Evolutionary conservation across 2,329 filamentous ascomycete genomes (phyloP), one percentile per base, ranked within the genome.

Genomic region (Penicillium sp.): DNA sequence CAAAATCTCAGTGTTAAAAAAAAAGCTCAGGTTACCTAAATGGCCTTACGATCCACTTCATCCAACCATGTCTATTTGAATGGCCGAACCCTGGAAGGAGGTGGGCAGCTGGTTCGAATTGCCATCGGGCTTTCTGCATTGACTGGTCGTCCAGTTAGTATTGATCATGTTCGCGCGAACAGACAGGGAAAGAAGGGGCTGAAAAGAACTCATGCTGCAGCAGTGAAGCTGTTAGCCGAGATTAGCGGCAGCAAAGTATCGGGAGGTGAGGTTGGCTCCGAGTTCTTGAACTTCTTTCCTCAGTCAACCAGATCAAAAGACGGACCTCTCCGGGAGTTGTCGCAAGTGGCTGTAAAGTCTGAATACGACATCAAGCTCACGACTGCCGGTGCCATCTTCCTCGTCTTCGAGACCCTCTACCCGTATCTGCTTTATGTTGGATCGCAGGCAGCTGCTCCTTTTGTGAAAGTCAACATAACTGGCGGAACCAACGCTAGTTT

Each of bases 31-130:
- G 9, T 31, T 16, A 10, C 5, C 51, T 12, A 25, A 50, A 46
- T 49, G 57, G n/a, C 38, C 7, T 22, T 33, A 1, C 37, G 22
- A 40, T 25, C 33, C 12, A 28, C 10, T 12, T 11, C 37, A 35
- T 43, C 50, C 11, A 38, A 36, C 19, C 61, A 60, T 38, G 50
- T 80, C 26, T 65, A 73, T 47, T 69, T 86, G 11, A 78, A 84
- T 64, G 83, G 84, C 45, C 78, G 77, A 17, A 84, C 78, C 3
- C 78, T 86, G 19, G 84, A 87, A 77, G 84, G 84, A 37, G 84
- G 84, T 26, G 84, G 84, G 14, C 84, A 87, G 67, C 75, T 87
- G 3, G 73, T 86, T 41, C 82, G 84, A 22, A 78, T 83, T 49
- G 81, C 83, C 3, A 62, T 85, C 9, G 78, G 79, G 14, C 70